A percentile compares a stretch with the other conserved stretches of the same genome.
Evolutionary conservation across 371 early-diverging fungal genomes (phyloP).

Genomic region (Circinella minor): DNA sequence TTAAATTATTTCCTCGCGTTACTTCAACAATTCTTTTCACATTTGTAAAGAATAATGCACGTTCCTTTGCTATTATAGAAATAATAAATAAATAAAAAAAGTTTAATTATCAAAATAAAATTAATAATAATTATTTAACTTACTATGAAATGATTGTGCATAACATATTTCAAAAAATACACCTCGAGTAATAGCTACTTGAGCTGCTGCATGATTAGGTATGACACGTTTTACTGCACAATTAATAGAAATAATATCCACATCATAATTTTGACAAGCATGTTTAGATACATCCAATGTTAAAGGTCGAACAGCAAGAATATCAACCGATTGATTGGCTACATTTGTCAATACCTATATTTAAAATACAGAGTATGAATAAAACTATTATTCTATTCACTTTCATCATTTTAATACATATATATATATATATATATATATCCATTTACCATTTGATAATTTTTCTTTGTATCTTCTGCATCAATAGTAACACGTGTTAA

Average conservation of each 20-base stretch:
- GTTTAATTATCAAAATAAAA: too few relatives aligned
- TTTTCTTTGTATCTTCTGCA: slow-evolving; percentile 63
- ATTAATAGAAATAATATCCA: slow-evolving; percentile 92
- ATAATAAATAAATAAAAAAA: too few relatives aligned
- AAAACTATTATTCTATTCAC: neutral
- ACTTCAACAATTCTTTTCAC: slow-evolving; percentile 78
- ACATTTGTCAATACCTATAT: slow-evolving; percentile 55
- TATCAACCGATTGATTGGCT: slow-evolving; percentile 66
- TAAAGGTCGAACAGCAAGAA: slow-evolving; percentile 84
- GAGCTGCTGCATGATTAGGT: slow-evolving; percentile 75
- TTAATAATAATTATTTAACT: neutral
- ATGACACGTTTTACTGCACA: slow-evolving; percentile 45
- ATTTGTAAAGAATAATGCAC: slow-evolving; percentile 65
- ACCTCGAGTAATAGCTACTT: slow-evolving; percentile 77
- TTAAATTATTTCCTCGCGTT: slow-evolving; percentile 85
- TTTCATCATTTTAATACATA: too few relatives aligned
- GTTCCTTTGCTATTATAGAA: slow-evolving; percentile 6
- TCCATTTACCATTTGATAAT: slow-evolving; percentile 65
- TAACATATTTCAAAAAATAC: slow-evolving; percentile 90
- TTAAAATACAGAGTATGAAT: neutral
- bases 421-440: neutral
- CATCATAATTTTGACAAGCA: slow-evolving; percentile 78
- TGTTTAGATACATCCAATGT: slow-evolving; percentile 78
- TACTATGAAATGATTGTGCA: slow-evolving; percentile 73
- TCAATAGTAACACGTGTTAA: slow-evolving; percentile 66